Conservation (phyloP, 129 eudicot species). For the Kitagawia praeruptora region DNA sequence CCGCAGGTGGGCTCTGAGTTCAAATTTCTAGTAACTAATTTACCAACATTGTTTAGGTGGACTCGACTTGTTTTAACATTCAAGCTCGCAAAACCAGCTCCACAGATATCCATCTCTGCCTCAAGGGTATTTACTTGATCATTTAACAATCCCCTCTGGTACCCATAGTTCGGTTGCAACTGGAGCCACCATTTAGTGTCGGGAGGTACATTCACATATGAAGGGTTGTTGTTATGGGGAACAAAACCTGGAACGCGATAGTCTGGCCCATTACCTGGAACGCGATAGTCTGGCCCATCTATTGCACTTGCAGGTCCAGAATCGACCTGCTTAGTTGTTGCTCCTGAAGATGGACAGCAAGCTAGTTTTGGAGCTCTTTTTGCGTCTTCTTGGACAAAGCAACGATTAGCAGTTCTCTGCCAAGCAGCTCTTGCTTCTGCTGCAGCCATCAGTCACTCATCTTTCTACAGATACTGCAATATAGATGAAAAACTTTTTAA, state of each 20-base stretch:
- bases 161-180: constrained; percentile 46
- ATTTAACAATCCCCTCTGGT: constrained; percentile 30
- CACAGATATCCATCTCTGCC: constrained; percentile 19
- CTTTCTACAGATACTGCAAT: constrained; percentile 16
- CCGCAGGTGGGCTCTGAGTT: constrained; percentile 28
- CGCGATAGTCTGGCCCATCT: constrained; percentile 28
- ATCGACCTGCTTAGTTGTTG: constrained; percentile 47
- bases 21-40: not conserved
- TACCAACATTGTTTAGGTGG: constrained; percentile 7
- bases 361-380: constrained; percentile 97
- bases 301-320: constrained; percentile 32
- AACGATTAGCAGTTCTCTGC: constrained; percentile 94
- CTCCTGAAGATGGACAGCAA: constrained; percentile 56
- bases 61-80: not conserved
- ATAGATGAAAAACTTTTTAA: constrained; percentile 5
- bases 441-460: constrained; percentile 70
- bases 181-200: constrained; percentile 91
- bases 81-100: constrained; percentile 5
- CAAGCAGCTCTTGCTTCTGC: constrained; percentile 98
- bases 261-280: constrained; percentile 25
- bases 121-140: constrained; percentile 30
- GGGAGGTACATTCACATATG: constrained; percentile 47
- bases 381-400: constrained; percentile 95
- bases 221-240: constrained; percentile 37
- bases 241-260: constrained; percentile 18